Conservation (phyloP, 2,329 filamentous ascomycete species). For the Sclerotinia spermophila region DNA sequence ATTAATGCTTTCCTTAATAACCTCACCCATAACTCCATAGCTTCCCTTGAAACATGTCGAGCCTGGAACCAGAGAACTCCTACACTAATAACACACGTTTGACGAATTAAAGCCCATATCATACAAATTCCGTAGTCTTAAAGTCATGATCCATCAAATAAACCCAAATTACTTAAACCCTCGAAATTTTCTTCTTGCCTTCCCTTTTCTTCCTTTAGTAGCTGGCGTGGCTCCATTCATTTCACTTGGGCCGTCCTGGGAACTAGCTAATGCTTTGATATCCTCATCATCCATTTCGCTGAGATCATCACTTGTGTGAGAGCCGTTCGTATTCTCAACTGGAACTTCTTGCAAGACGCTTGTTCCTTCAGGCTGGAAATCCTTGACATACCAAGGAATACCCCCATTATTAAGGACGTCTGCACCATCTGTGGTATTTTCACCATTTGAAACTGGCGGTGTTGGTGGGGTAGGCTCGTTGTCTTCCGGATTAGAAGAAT, state of each 20-base stretch:
- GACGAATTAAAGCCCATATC: slow-evolving; percentile 10
- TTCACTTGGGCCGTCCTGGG: slow-evolving; percentile 32
- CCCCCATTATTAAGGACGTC: slow-evolving; percentile 64
- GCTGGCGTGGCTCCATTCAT: slow-evolving; percentile 19
- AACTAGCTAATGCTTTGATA: slow-evolving; percentile 59
- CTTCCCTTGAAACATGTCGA: not conserved
- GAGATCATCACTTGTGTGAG: slow-evolving; percentile 77
- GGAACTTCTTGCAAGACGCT: slow-evolving; percentile 58
- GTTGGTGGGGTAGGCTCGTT: slow-evolving; percentile 50
- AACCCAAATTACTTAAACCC: slow-evolving; percentile 20
- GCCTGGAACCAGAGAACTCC: slow-evolving; percentile 14
- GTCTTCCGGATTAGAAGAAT: slow-evolving; percentile 32
- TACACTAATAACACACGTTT: slow-evolving; percentile 16
- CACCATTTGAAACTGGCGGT: slow-evolving; percentile 62
- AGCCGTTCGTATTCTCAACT: slow-evolving; percentile 61
- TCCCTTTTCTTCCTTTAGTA: slow-evolving; percentile 31
- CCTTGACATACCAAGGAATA: slow-evolving; percentile 81
- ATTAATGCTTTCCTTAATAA: not conserved
- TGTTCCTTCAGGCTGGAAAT: slow-evolving; percentile 76
- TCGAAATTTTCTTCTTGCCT: slow-evolving; percentile 30
- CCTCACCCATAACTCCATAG: slow-evolving; percentile 6
- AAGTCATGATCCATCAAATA: not conserved
- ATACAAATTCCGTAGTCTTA: slow-evolving; percentile 6
- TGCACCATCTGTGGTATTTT: slow-evolving; percentile 30
- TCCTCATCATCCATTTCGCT: slow-evolving; percentile 92